Base-by-base conservation (phyloP, 768 basidiomycete genomes). In the Termitomyces sp. region DNA sequence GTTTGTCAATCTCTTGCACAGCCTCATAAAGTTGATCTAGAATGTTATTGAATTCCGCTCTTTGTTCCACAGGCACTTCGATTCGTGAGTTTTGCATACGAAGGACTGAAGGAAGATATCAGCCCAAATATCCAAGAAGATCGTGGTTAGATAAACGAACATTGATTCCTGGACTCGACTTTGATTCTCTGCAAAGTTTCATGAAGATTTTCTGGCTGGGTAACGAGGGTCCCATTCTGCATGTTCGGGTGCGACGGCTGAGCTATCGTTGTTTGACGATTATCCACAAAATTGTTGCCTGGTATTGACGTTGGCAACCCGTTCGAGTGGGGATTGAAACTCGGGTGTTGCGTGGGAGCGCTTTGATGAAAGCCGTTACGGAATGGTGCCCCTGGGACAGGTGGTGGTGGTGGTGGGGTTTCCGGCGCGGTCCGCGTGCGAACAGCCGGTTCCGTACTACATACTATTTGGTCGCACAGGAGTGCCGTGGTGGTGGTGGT, bases 51-150 rank as follows among this genome's bases (percentile, higher is more conserved):
- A 81, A 89, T 56, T 84, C 84, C 46, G 73, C 58, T 47, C 82
- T 77, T 58, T 84, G 84, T 1, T 84, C 82, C 9, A 78, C 73
- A 5, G 84, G 76, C 30, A 89, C 64, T 18, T 78, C 76, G 18
- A 75, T 50, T 9, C 65, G 54, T 67, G 79, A 75, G 48, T 63
- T 68, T 7, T 66, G 69, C 44, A 77, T 67, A 20, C n/a, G 1
- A 4, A 18, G 2, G 30, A 67, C 81, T 82, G 44, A 23, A 44
- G 49, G 33, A 38, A 23, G 35, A 41, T 0, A 59, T 36, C 16
- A 33, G 20, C 10, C 14, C 26, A 41, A 38, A 23, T 2, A 16
- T 55, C 9, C 46, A 35, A 41, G 33, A 33, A 46, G n/a, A 30
- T 7, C 12, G 13, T 13, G 3, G 46, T 28, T 2, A 51, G 10